phyloP scores from a whole-genome alignment of 2,329 filamentous ascomycete genomes.

The Domatiomyces globalis region DNA sequence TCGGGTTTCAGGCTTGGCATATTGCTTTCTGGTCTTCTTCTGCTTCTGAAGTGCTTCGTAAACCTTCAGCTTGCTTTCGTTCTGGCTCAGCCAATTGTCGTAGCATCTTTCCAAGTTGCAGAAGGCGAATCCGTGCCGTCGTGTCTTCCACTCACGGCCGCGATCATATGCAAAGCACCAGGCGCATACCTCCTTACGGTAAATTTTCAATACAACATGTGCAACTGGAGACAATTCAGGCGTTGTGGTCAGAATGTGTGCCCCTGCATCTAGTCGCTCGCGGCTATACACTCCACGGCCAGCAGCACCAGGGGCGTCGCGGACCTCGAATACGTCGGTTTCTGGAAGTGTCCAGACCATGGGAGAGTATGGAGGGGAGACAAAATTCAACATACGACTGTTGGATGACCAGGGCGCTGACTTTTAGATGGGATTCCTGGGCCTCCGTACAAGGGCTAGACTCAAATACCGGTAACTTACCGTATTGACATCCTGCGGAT shows the following conservation, averaged over 20 bases:
- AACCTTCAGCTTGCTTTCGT: neutral
- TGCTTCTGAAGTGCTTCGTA: neutral
- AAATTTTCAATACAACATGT: constrained; percentile 5
- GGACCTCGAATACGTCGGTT: neutral
- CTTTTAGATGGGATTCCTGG: no score
- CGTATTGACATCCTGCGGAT: no score
- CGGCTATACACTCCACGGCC: constrained; percentile 5
- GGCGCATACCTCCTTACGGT: constrained; percentile 10
- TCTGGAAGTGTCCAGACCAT: neutral
- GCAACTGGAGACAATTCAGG: constrained; percentile 2
- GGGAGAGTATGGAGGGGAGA: neutral
- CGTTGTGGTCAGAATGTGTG: constrained; percentile 4
- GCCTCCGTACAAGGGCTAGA: no score
- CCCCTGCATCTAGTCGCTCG: neutral
- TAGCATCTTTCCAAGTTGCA: constrained; percentile 4
- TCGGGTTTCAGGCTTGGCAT: no score
- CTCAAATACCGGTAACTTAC: no score
- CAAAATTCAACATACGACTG: no score
- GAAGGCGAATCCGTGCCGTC: constrained; percentile 4
- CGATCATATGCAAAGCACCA: constrained; percentile 10
- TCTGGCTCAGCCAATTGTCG: constrained; percentile 1
- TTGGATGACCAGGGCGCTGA: no score
- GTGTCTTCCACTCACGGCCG: constrained; percentile 9
- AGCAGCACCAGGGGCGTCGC: neutral
- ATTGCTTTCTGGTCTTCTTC: neutral